Evolutionary conservation across 805 yeast genomes (phyloP), one percentile per base, ranked within the genome.

Genomic region (Deakozyma indianensis): DNA sequence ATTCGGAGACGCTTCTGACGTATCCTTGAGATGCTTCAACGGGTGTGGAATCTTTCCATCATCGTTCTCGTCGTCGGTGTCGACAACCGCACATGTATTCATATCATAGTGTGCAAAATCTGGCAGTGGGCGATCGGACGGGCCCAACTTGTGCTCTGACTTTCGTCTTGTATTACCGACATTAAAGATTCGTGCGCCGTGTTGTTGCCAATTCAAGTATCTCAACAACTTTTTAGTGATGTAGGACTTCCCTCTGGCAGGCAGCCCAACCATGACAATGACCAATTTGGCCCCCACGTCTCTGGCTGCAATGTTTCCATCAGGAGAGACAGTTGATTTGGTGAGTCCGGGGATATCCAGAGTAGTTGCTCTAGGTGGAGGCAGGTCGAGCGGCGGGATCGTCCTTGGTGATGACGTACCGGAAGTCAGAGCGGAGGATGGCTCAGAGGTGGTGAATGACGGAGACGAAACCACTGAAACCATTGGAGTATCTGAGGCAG

Each of bases 221-320:
- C 97, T 73, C 25, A 90, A 95, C 45, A 92, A 82, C 60, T 90
- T 92, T 59, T 87, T 95, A 2, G 97, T 87, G 50, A 92, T 90
- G 62, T 87, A 79, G 2, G 95, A 83, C 62, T 92, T 92, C 2
- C 98, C 98, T 47, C 97, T 74, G 14, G 69, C 70, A 2, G 70
- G 70, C 41, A 68, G 56, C 1, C 98, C 98, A 15, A 90, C 96
- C 97, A 90, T 90, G 18, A 92, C 94, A 48, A 90, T 85, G 15
- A 90, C 94, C 45, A 90, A 70, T 57, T 86, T 83, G 14, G 87
- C 77, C 1, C 86, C 90, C 3, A 83, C 78, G 56, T 86, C 96
- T 44, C 66, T 50, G 28, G 59, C 56, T 24, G 65, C 58, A 22
- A 62, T 62, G 27, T 54, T 55, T n/a, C 67, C 64, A 58, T 84